Evolutionary conservation across 306 rosid species (phyloP).

Genomic region (Sechiopsis laciniata): DNA sequence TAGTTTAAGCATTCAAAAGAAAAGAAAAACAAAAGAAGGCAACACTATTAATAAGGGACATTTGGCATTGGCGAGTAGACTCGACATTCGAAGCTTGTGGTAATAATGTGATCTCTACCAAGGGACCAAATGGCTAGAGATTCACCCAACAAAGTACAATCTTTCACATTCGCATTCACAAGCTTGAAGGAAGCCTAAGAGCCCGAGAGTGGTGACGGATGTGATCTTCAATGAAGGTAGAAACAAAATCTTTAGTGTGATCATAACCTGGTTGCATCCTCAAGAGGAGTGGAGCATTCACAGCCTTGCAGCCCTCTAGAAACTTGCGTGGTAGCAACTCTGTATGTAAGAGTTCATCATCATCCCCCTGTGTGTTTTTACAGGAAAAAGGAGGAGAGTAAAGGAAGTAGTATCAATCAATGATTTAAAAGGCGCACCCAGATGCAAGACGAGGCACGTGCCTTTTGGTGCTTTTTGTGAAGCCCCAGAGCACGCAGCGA

Average conservation of each 20-base stretch:
- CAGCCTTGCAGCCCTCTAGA: constrained; percentile 68
- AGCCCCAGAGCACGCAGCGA: too few relatives aligned
- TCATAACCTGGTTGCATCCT: constrained; percentile 79
- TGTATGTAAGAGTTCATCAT: constrained; percentile 65
- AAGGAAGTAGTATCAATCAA: background rate
- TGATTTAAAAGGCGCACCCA: too few relatives aligned
- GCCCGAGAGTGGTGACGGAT: constrained; percentile 87
- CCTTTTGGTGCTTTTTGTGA: too few relatives aligned
- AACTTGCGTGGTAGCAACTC: constrained; percentile 71
- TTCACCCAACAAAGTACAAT: background rate
- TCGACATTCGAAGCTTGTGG: too few relatives aligned
- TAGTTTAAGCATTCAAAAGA: too few relatives aligned
- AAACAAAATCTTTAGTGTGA: constrained; percentile 67
- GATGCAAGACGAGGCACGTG: too few relatives aligned
- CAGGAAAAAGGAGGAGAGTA: background rate
- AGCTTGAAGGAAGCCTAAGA: constrained; percentile 36
- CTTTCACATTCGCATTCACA: background rate
- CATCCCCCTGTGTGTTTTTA: constrained; percentile 52
- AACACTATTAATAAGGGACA: too few relatives aligned
- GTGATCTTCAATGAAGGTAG: constrained; percentile 96
- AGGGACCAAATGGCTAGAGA: constrained; percentile 7
- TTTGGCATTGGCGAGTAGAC: too few relatives aligned
- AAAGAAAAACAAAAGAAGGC: too few relatives aligned
- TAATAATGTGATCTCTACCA: background rate
- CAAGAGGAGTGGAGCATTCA: constrained; percentile 54